Evolutionary conservation across 495 filamentous ascomycete species (phyloP).

Genomic region (Talaromyces trachyspermus): DNA sequence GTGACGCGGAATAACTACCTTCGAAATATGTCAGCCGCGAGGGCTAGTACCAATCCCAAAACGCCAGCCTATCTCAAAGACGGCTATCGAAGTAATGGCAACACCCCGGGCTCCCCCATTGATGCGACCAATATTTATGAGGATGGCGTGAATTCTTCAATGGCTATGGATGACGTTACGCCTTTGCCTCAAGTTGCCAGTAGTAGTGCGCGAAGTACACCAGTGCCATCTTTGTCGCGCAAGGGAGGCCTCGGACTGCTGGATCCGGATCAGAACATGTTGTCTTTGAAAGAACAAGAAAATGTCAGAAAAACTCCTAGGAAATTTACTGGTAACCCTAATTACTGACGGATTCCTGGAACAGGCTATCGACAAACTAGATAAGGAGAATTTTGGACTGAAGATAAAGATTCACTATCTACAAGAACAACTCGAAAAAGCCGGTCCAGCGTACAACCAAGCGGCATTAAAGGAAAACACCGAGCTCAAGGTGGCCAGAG

Average conservation of each 20-base stretch:
- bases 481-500: conserved; percentile 82
- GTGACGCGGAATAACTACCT: conserved; percentile 73
- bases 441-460: conserved; percentile 80
- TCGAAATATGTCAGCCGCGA: conserved; percentile 41
- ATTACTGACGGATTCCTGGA: too few species aligned
- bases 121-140: conserved; percentile 62
- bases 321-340: too few species aligned
- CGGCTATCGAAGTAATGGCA: conserved; percentile 51
- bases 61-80: conserved; percentile 64
- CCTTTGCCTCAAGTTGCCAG: conserved; percentile 63
- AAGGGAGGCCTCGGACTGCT: conserved; percentile 51
- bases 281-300: conserved; percentile 90
- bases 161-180: conserved; percentile 47
- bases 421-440: conserved; percentile 76
- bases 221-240: conserved; percentile 58
- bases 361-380: conserved; percentile 80
- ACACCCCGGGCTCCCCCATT: conserved; percentile 55
- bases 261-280: conserved; percentile 67
- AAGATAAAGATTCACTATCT: conserved; percentile 97
- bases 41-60: conserved; percentile 48
- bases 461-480: conserved; percentile 87
- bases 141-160: conserved; percentile 50
- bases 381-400: conserved; percentile 91
- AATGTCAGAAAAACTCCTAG: conserved; percentile 62
- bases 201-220: conserved; percentile 75